These are phyloP conservation scores for Claviceps cyperi DNA, from an alignment of 2,329 filamentous ascomycete genomes.

Conservation along the genomic window DNA sequence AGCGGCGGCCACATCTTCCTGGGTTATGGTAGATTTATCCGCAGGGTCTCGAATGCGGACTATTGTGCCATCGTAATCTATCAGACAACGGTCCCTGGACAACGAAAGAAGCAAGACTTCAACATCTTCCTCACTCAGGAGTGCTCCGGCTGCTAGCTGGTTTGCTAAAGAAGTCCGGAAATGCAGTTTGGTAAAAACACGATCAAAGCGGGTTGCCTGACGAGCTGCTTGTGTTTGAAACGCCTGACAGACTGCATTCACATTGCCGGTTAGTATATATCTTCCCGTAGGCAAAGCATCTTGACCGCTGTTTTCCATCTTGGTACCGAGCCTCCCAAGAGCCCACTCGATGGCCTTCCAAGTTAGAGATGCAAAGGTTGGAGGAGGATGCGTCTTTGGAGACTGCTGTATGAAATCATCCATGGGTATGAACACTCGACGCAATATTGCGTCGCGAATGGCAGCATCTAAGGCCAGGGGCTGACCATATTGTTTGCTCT, in stretches of 20 bases:
- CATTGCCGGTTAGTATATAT: slow-evolving; percentile 51
- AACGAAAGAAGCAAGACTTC: slow-evolving; percentile 57
- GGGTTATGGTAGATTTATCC: slow-evolving; percentile 42
- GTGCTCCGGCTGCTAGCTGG: slow-evolving; percentile 31
- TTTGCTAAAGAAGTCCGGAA: slow-evolving; percentile 46
- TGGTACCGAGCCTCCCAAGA: slow-evolving; percentile 51
- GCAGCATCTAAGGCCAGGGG: slow-evolving; percentile 71
- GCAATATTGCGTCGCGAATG: slow-evolving; percentile 56
- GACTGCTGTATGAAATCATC: slow-evolving; percentile 49
- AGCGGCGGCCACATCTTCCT: slow-evolving; percentile 70
- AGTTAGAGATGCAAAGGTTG: slow-evolving; percentile 53
- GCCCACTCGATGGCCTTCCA: slow-evolving; percentile 66
- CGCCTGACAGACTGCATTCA: slow-evolving; percentile 43
- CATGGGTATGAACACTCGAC: slow-evolving; percentile 55
- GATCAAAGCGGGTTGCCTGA: slow-evolving; percentile 41
- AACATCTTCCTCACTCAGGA: slow-evolving; percentile 48
- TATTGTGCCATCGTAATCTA: slow-evolving; percentile 49
- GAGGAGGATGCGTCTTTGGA: slow-evolving; percentile 57
- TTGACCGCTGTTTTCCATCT: slow-evolving; percentile 29
- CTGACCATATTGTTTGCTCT: slow-evolving; percentile 63
- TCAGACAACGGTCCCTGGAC: slow-evolving; percentile 46
- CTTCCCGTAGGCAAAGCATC: slow-evolving; percentile 45
- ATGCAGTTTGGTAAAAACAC: slow-evolving; percentile 51
- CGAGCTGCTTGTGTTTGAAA: slow-evolving; percentile 31
- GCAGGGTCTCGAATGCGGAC: slow-evolving; percentile 56